phyloP scores from a whole-genome alignment of 2,329 filamentous ascomycete genomes.

The Thermoascus crustaceus region DNA sequence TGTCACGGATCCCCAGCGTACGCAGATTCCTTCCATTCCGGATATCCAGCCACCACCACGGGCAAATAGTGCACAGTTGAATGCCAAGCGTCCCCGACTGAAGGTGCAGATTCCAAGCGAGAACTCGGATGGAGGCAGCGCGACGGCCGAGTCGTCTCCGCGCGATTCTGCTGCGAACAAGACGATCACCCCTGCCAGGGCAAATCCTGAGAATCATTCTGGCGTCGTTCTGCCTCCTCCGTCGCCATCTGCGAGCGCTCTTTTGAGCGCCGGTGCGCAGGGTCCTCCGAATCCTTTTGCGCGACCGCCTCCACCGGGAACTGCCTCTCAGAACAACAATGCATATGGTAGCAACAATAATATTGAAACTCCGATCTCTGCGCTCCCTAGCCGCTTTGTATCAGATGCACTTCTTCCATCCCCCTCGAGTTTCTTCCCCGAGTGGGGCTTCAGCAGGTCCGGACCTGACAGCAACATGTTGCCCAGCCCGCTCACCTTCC shows the following conservation, averaged over 20 bases:
- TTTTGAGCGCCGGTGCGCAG: slow-evolving; percentile 82
- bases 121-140: slow-evolving; percentile 65
- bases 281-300: slow-evolving; percentile 96
- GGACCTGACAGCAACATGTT: slow-evolving; percentile 71
- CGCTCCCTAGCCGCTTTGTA: slow-evolving; percentile 84
- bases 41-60: slow-evolving; percentile 67
- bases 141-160: slow-evolving; percentile 61
- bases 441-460: slow-evolving; percentile 67
- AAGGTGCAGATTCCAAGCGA: slow-evolving; percentile 95
- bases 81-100: slow-evolving; percentile 67
- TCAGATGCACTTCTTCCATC: slow-evolving; percentile 80
- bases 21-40: slow-evolving; percentile 54
- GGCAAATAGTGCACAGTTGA: slow-evolving; percentile 64
- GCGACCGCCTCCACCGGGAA: slow-evolving; percentile 64
- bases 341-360: slow-evolving; percentile 35
- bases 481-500: slow-evolving; percentile 86
- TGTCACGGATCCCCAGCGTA: slow-evolving; percentile 36
- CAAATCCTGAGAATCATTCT: slow-evolving; percentile 50
- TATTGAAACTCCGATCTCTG: slow-evolving; percentile 78
- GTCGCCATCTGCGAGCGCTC: slow-evolving; percentile 75
- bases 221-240: slow-evolving; percentile 83
- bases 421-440: slow-evolving; percentile 84
- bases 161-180: slow-evolving; percentile 54
- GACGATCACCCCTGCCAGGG: slow-evolving; percentile 51
- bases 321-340: slow-evolving; percentile 30